Base-by-base conservation (phyloP, 2,329 filamentous ascomycete genomes). In the Xylaria arbuscula region DNA sequence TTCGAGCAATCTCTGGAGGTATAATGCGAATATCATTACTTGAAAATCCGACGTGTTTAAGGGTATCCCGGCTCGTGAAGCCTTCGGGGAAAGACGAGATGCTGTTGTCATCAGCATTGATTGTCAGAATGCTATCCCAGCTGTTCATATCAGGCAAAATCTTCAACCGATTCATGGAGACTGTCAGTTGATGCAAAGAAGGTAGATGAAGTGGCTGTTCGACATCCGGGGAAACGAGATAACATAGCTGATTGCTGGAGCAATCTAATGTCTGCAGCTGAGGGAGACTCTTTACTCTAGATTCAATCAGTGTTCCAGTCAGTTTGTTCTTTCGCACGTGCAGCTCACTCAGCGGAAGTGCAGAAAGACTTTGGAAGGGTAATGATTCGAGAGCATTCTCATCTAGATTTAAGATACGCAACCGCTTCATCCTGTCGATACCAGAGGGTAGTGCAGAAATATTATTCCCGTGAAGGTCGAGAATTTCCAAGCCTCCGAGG, bases 391-490 rank as follows among this genome's bases (percentile, higher is more conserved):
- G 85, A 62, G 87, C 86, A 74, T 99, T 99, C 72, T 93, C 89
- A 66, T 90, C 89, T 24, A 98, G 78, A 76, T 97, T 95, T 59
- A 98, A 82, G 10, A 92, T 86, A 32, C 92, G 90, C 36, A 99
- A 85, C 28, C 87, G 87, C 2, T 83, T 82, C 70, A 98, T 86
- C 34, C 88, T 86, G n/a, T 86, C 85, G 1, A 98, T 77, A 13
- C 87, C 86, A 10, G 86, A 81, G 0, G 94, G 93, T 17, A 99
- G 82, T 1, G 85, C 84, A 8, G 90, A 89, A 22, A 99, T 85
- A 69, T 89, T 88, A 80, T 99, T 99, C 15, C 88, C 87, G 70
- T 93, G 92, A 9, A 98, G 76, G 71, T 98, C 94, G 9, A 98
- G 83, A 19, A 90, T 86, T 78, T 98, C 94, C 0, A 99, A 84